Evolutionary conservation across 2,329 filamentous ascomycete genomes (phyloP), one percentile per base, ranked within the genome.

Genomic region (Pyrenochaeta sp.): DNA sequence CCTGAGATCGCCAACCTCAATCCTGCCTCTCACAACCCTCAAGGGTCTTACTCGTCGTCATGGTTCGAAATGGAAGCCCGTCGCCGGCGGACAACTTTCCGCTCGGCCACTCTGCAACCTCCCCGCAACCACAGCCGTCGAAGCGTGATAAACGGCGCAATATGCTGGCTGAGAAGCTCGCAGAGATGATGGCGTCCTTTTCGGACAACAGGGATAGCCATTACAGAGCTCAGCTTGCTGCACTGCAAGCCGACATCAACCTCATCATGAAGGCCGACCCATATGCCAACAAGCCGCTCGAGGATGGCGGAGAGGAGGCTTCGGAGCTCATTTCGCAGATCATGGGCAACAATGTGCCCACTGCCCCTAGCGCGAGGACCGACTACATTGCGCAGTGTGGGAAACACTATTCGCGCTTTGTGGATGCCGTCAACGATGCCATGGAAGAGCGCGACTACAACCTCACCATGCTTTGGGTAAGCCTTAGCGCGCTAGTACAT

Each of bases 91-190:
- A 76, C 55, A 69, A 70, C 46, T 73, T 77, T 52, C 69, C 74
- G 49, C 66, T 75, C 25, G 74, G 74, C 48, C 75, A 76, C 40
- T 73, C 71, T 47, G 74, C 76, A 42, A 73, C 77, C 50, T 80
- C 80, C 13, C 80, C 82, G 57, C 81, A 80, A 57, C 78, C 78
- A 34, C 81, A 80, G 56, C 82, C 86, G 46, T 94, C 92, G 40
- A 97, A 97, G 82, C 88, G 92, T 77, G 94, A 98, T 80, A 95
- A 96, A 78, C 89, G 93, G 74, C 89, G 93, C 61, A 91, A 91
- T 71, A 88, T 90, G 71, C 87, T 97, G 60, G 87, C 89, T 66
- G 93, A 97, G 60, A 90, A 91, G 63, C 86, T 97, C 6, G 85
- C 87, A 40, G 86, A 88, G 54, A 88, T 97, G 78, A 88, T 90